Conservation (phyloP, 495 filamentous ascomycete species). For the Tuber magnatum region DNA sequence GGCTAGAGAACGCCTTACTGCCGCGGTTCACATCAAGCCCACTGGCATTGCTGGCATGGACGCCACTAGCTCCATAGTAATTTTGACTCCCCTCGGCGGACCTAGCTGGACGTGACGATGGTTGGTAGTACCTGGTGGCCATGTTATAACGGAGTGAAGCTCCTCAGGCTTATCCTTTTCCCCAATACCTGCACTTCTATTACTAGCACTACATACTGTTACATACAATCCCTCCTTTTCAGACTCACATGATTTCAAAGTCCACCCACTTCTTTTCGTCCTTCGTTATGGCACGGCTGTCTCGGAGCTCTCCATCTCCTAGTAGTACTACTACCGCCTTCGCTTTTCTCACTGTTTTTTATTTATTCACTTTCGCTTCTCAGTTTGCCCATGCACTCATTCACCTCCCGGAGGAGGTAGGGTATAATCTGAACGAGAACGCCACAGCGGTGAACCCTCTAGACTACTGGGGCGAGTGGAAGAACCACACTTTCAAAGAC, state of each 20-base stretch:
- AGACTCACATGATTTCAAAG: neutral
- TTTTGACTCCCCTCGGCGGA: neutral
- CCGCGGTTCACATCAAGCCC: neutral
- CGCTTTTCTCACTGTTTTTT: neutral
- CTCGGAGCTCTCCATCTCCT: neutral
- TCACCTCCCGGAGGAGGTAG: conserved; percentile 50
- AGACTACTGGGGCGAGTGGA: conserved; percentile 59
- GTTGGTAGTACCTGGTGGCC: neutral
- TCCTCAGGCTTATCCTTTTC: neutral
- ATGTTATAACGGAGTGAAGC: neutral
- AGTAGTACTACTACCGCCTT: neutral
- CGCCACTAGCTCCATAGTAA: neutral
- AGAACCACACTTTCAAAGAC: conserved; percentile 49
- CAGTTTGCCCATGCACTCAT: neutral
- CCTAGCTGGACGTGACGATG: neutral
- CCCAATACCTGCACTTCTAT: neutral
- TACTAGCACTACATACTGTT: neutral
- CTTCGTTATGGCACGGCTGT: neutral
- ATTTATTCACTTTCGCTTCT: neutral
- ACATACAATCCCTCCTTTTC: neutral
- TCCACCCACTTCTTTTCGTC: neutral
- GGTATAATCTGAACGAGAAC: conserved; percentile 61
- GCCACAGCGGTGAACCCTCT: conserved; percentile 51
- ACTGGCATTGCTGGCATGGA: neutral
- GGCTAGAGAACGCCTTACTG: neutral